Evolutionary conservation across 768 basidiomycete genomes (phyloP).

Genomic region (Lanmaoa rubissima): DNA sequence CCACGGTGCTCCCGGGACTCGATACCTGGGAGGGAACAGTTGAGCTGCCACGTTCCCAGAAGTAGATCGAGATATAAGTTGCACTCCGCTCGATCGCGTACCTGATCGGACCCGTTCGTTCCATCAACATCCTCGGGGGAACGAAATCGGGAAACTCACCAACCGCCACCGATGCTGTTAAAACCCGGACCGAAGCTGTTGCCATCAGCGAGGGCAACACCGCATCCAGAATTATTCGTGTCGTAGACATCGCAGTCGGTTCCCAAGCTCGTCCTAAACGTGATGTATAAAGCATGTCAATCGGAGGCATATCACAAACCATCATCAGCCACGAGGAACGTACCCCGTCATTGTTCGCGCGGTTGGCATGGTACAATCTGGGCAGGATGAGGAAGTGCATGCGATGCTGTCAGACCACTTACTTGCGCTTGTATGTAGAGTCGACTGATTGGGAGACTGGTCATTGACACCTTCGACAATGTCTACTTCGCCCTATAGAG

Average conservation of each 20-base stretch:
- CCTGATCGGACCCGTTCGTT: slow-evolving; percentile 11
- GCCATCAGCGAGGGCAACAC: slow-evolving; percentile 21
- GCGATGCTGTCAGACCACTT: neutral
- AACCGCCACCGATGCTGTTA: slow-evolving; percentile 34
- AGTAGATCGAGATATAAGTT: slow-evolving; percentile 36
- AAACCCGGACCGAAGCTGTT: slow-evolving; percentile 34
- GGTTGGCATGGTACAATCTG: slow-evolving; percentile 29
- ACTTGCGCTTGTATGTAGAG: slow-evolving; percentile 23
- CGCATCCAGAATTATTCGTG: slow-evolving; percentile 31
- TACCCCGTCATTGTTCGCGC: slow-evolving; percentile 30
- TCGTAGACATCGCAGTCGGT: slow-evolving; percentile 26
- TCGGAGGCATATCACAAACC: neutral
- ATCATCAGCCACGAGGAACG: neutral
- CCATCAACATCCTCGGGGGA: neutral
- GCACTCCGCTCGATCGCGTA: slow-evolving; percentile 34
- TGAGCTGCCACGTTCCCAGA: slow-evolving; percentile 35
- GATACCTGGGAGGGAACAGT: slow-evolving; percentile 34
- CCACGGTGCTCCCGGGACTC: slow-evolving; percentile 11
- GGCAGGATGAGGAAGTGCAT: neutral
- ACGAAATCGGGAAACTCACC: slow-evolving; percentile 10
- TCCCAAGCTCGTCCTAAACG: slow-evolving; percentile 10
- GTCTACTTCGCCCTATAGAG: slow-evolving; percentile 22
- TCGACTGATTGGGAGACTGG: slow-evolving; percentile 22
- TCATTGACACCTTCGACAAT: slow-evolving; percentile 33
- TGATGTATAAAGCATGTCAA: neutral